Evolutionary conservation across 768 basidiomycete genomes (phyloP).

Genomic region (Pleurotus pulmonarius): DNA sequence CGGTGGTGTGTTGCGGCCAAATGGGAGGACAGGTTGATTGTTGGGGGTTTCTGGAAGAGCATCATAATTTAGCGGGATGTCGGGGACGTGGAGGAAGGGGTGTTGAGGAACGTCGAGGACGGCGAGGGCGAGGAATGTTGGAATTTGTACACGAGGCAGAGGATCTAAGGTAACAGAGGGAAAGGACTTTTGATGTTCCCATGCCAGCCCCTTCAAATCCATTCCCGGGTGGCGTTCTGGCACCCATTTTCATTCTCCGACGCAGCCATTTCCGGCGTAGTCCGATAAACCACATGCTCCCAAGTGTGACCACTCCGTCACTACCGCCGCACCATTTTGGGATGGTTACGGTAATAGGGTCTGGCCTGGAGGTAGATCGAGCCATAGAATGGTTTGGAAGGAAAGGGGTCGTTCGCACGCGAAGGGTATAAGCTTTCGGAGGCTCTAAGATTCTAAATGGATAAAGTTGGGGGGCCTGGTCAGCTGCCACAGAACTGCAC

Average conservation of each 20-base stretch:
- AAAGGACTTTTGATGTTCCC: conserved; percentile 8
- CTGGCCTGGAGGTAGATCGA: too few species aligned
- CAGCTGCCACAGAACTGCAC: too few species aligned
- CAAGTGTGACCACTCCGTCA: not conserved
- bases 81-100: conserved; percentile 15
- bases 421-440: too few species aligned
- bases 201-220: conserved; percentile 9
- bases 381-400: too few species aligned
- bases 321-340: not conserved
- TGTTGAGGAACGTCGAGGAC: conserved; percentile 14
- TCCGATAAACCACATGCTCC: conserved; percentile 5
- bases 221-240: conserved; percentile 6
- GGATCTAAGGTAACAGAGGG: conserved; percentile 8
- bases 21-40: conserved; percentile 23
- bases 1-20: conserved; percentile 40
- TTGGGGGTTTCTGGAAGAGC: conserved; percentile 43
- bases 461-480: too few species aligned
- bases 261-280: conserved; percentile 4
- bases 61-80: conserved; percentile 33
- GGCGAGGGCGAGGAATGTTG: conserved; percentile 11
- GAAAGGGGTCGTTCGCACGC: too few species aligned
- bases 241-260: conserved; percentile 6
- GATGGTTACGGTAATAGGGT: too few species aligned
- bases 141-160: conserved; percentile 9
- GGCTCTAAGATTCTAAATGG: too few species aligned